Percentiles rank a stretch among this genome's conserved stretches.
Evolutionary conservation across 2,329 filamentous ascomycete genomes (phyloP).

Genomic region (Pseudogymnoascus sp.): DNA sequence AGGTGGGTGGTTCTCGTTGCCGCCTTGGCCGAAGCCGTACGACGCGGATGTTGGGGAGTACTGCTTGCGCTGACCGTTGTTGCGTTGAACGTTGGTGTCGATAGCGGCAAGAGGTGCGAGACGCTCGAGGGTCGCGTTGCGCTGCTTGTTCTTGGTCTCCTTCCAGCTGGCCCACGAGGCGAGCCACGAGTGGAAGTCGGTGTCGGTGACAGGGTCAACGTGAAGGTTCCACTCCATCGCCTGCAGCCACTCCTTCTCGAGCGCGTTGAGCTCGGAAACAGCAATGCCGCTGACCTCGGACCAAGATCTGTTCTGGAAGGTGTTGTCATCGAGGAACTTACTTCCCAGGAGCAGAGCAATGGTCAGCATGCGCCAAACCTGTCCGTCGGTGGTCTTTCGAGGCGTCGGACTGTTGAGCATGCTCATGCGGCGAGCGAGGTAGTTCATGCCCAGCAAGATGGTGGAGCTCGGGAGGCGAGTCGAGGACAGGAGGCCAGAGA

Average conservation of each 20-base stretch:
- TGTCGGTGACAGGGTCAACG: constrained; percentile 53
- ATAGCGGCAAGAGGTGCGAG: constrained; percentile 37
- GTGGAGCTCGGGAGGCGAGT: constrained; percentile 64
- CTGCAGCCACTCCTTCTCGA: constrained; percentile 62
- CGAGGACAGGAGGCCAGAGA: constrained; percentile 62
- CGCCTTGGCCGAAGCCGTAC: constrained; percentile 40
- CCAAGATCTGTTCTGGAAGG: constrained; percentile 72
- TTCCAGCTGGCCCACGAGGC: constrained; percentile 58
- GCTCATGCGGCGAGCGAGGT: constrained; percentile 56
- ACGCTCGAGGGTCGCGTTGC: constrained; percentile 30
- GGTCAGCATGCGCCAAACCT: constrained; percentile 61
- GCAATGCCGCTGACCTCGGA: constrained; percentile 66
- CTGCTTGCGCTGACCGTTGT: constrained; percentile 40
- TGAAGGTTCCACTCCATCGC: constrained; percentile 62
- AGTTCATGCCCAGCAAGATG: constrained; percentile 62
- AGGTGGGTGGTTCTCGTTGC: constrained; percentile 23
- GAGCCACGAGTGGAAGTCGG: constrained; percentile 57
- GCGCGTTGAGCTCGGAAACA: constrained; percentile 56
- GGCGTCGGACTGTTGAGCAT: constrained; percentile 41
- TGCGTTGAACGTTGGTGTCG: constrained; percentile 53
- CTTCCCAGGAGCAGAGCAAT: constrained; percentile 61
- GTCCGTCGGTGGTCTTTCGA: constrained; percentile 38
- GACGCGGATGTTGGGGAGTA: constrained; percentile 37
- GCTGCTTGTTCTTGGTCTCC: constrained; percentile 35
- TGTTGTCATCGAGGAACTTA: constrained; percentile 73